These are phyloP conservation scores for Penicillium sp. DNA, from an alignment of 2,329 filamentous ascomycete genomes.

Conservation along the genomic window DNA sequence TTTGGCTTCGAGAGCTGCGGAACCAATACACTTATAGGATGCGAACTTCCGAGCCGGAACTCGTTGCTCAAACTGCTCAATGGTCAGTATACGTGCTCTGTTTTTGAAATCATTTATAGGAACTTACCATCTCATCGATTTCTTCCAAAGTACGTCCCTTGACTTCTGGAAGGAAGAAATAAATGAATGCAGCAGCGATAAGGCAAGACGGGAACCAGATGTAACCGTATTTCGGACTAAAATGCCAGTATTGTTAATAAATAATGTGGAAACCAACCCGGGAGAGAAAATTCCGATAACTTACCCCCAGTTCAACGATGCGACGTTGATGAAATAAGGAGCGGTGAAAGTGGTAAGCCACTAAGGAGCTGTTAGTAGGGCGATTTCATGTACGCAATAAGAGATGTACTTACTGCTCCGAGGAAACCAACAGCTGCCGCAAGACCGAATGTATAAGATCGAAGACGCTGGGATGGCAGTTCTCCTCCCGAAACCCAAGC, in stretches of 20 bases:
- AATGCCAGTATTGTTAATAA: neutral
- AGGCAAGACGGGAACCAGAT: constrained; percentile 49
- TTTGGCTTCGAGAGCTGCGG: constrained; percentile 7
- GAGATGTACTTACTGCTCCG: constrained; percentile 40
- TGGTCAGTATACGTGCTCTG: constrained; percentile 1
- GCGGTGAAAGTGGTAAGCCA: constrained; percentile 61
- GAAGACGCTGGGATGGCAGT: constrained; percentile 57
- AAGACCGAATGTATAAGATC: constrained; percentile 59
- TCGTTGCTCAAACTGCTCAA: constrained; percentile 37
- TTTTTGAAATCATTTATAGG: neutral
- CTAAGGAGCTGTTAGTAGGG: constrained; percentile 9
- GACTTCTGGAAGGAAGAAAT: constrained; percentile 55
- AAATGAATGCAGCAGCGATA: constrained; percentile 35
- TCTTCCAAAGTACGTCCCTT: constrained; percentile 56
- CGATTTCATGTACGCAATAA: neutral
- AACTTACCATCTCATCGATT: constrained; percentile 55
- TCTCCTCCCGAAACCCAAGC: constrained; percentile 61
- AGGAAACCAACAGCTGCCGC: constrained; percentile 57
- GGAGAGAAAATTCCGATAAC: neutral
- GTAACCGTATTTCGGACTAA: constrained; percentile 55
- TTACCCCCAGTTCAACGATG: constrained; percentile 55
- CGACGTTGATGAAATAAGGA: constrained; percentile 61
- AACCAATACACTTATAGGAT: constrained; percentile 37
- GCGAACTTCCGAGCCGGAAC: constrained; percentile 41
- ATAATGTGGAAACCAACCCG: neutral